Evolutionary conservation across 805 yeast species (phyloP), one percentile per base, ranked within the genome.

Genomic region (Saccharomycopsis sp.): DNA sequence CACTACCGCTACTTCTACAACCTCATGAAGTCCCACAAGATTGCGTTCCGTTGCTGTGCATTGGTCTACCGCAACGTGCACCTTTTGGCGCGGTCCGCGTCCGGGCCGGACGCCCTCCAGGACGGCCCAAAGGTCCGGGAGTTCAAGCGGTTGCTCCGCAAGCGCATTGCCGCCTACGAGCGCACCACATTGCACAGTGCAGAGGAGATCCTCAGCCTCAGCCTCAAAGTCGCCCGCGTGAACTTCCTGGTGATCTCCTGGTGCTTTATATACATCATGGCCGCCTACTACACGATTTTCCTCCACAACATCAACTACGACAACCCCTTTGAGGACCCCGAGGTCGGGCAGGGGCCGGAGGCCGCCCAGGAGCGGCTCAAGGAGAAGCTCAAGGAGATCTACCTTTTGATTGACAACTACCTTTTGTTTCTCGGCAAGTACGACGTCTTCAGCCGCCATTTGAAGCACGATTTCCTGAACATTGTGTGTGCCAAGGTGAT

Each of bases 21-120:
- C 23, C 34, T 53, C 14, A 56, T 53, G 57, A 54, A 57, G 20
- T 37, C 53, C 5, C 50, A 51, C 16, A 57, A 50, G 37, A n/a
- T 53, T n/a, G 59, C 59, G 8, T 37, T 52, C 44, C 34, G 34
- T 8, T 21, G 56, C 15, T 56, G 59, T 21, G 16, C n/a, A 9
- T 34, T 53, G 16, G 12, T 50, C 8, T 53, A n/a, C 37, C 54
- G 24, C 50, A 57, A 24, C 2, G n/a, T 51, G 29, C n/a, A 24
- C 3, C n/a, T 9, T 34, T 9, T 12, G 15, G n/a, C n/a, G n/a
- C n/a, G n/a, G n/a, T n/a, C n/a, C n/a, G n/a, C n/a, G n/a, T n/a
- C n/a, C n/a, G n/a, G n/a, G n/a, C n/a, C n/a, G n/a, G n/a, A n/a
- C n/a, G n/a, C n/a, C n/a, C n/a, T n/a, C n/a, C 50, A 52, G 20